Evolutionary conservation across 306 rosid genomes (phyloP).

Genomic region (Carpinus viminea): DNA sequence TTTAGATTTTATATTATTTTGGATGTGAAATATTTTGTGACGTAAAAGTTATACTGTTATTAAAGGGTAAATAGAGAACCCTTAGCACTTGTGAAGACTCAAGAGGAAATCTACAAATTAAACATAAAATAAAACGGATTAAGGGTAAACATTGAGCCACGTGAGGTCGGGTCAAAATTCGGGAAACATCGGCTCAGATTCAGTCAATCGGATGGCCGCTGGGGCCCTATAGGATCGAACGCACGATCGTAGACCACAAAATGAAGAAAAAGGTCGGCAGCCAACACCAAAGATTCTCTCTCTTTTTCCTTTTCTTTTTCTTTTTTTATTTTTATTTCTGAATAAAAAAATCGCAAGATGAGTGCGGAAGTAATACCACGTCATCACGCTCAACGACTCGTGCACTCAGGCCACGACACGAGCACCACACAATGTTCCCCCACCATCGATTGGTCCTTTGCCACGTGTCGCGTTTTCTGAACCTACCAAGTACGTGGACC

Average conservation of each 20-base stretch:
- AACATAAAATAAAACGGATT: no score
- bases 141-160: no score
- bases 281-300: neutral
- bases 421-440: neutral
- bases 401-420: slow-evolving; percentile 5
- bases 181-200: no score
- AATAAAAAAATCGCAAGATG: neutral
- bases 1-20: no score
- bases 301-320: neutral
- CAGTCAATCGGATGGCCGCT: neutral
- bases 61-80: no score
- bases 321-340: neutral
- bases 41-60: no score
- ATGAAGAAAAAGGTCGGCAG: neutral
- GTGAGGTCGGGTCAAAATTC: no score
- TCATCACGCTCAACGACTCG: neutral
- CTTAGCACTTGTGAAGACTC: no score
- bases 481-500: slow-evolving; percentile 31
- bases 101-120: no score
- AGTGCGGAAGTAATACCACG: neutral
- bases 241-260: no score
- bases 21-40: no score
- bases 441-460: neutral
- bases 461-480: slow-evolving; percentile 39
- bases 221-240: neutral